These are phyloP conservation scores for Leccinellum rugosiceps DNA, from an alignment of 768 basidiomycete genomes.

Conservation along the genomic window DNA sequence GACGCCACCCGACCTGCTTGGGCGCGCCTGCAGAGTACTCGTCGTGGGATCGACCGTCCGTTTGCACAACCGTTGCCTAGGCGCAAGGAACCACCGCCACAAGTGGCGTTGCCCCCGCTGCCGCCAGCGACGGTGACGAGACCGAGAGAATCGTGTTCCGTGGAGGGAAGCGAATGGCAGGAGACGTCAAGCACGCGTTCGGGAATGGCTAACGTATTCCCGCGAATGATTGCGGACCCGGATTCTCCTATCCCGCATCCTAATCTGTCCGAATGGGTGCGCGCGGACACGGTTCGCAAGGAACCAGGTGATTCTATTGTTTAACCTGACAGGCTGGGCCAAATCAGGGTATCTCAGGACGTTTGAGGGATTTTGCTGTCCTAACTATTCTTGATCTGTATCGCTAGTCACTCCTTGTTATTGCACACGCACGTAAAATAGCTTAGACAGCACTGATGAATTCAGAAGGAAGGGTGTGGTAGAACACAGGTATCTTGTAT, in stretches of 20 bases:
- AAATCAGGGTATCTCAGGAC: background rate
- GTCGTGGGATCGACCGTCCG: slow-evolving; percentile 58
- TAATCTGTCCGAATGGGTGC: slow-evolving; percentile 49
- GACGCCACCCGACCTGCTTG: slow-evolving; percentile 42
- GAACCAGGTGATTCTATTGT: slow-evolving; percentile 13
- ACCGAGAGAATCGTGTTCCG: slow-evolving; percentile 34
- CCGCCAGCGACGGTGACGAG: slow-evolving; percentile 25
- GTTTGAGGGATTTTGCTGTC: background rate
- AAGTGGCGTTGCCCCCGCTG: background rate
- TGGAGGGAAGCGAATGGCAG: slow-evolving; percentile 24
- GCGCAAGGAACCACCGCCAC: slow-evolving; percentile 16
- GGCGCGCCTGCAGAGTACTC: slow-evolving; percentile 39
- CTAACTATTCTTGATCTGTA: slow-evolving; percentile 6
- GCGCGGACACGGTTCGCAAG: slow-evolving; percentile 37
- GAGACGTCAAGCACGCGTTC: slow-evolving; percentile 26
- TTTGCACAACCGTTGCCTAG: slow-evolving; percentile 36
- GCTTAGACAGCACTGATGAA: slow-evolving; percentile 2
- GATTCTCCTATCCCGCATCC: slow-evolving; percentile 58
- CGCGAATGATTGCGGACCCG: slow-evolving; percentile 40
- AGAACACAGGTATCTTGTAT: slow-evolving; percentile 8
- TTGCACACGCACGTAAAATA: background rate
- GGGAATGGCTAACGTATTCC: slow-evolving; percentile 33
- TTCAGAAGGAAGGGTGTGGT: slow-evolving; percentile 10
- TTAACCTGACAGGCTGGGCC: slow-evolving; percentile 4
- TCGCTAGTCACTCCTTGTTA: slow-evolving; percentile 9